Base-by-base conservation (phyloP, 768 basidiomycete species). In the Phlebiopsis flavidoalba region DNA sequence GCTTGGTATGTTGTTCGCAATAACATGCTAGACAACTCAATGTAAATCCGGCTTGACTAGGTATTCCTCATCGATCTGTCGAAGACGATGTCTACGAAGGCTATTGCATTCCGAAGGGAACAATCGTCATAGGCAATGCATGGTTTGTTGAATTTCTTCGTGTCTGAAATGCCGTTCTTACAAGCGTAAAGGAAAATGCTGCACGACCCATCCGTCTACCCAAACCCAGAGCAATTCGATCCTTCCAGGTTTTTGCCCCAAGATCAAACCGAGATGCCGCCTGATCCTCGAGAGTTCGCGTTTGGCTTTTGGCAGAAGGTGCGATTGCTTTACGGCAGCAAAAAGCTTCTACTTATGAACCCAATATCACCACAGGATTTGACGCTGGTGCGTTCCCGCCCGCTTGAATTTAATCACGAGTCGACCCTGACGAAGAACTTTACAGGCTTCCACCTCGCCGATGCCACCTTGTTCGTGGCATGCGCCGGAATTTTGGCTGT, bases 401-500 rank as follows among this genome's bases (percentile, higher is more conserved):
- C 3, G 11, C 40, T 12, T 3, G 40, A 40, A 40, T 43, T 10
- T 10, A 31, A 19, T n/a, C n/a, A n/a, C 21, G 12, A 10, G n/a
- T 15, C 19, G 19, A 24, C 22, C 8, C 15, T 49, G 48, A 19
- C 5, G 21, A 19, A 52, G 8, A 19, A 31, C 50, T n/a, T 24
- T 52, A 53, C 36, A 64, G 62, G 62, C 3, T 61, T 66, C 11
- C 64, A 72, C 56, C 64, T 77, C 21, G 74, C 76, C 8, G 70
- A 75, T 48, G 60, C 63, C 1, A 68, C 70, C 2, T 54, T 75
- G 17, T 77, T 66, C 61, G 43, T 73, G 33, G 31, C 66, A 1
- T 60, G 65, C 48, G 73, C 72, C 1, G 71, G 69, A 68, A 59
- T 69, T 5, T 70, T 75, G 10, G 69, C 75, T 3, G 65, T 61